A percentile compares a stretch with the other conserved stretches of the same genome.
Evolutionary conservation across 1,284 basidiomycete species (phyloP).

Genomic region (Coriolopsis trogii): DNA sequence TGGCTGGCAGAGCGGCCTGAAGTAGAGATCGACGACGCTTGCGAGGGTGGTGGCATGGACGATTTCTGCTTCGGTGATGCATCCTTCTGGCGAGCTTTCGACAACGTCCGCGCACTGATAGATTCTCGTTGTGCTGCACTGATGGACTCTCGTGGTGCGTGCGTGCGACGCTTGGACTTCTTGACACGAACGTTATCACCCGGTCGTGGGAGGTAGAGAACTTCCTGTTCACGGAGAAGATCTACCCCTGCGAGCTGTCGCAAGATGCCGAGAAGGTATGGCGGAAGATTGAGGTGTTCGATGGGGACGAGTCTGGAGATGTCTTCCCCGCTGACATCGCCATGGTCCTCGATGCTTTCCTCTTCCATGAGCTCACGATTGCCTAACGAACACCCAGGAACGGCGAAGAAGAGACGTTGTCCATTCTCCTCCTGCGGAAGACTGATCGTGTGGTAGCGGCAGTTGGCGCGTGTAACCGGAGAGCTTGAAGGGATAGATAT

Average conservation of each 20-base stretch:
- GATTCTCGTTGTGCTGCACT: conserved; percentile 27
- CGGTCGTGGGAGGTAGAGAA: conserved; percentile 56
- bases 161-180: conserved; percentile 11
- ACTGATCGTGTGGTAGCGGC: conserved; percentile 67
- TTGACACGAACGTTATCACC: conserved; percentile 32
- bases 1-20: conserved; percentile 16
- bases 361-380: conserved; percentile 57
- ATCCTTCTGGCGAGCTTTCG: conserved; percentile 10
- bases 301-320: conserved; percentile 48
- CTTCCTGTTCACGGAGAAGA: conserved; percentile 60
- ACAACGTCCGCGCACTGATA: conserved; percentile 25
- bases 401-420: conserved; percentile 57
- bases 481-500: conserved; percentile 10
- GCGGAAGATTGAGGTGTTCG: conserved; percentile 51
- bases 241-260: conserved; percentile 64
- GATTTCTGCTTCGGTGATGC: conserved; percentile 14
- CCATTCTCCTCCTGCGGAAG: conserved; percentile 55
- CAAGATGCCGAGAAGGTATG: conserved; percentile 55
- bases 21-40: conserved; percentile 28
- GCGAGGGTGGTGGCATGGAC: conserved; percentile 23
- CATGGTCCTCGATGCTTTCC: conserved; percentile 61
- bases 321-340: conserved; percentile 54
- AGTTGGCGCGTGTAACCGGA: conserved; percentile 55
- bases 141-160: conserved; percentile 33
- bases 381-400: conserved; percentile 65